A percentile compares a stretch with the other conserved stretches of the same genome.
Evolutionary conservation across 371 early-diverging fungal genomes (phyloP).

Genomic region (Mucor piriformis): DNA sequence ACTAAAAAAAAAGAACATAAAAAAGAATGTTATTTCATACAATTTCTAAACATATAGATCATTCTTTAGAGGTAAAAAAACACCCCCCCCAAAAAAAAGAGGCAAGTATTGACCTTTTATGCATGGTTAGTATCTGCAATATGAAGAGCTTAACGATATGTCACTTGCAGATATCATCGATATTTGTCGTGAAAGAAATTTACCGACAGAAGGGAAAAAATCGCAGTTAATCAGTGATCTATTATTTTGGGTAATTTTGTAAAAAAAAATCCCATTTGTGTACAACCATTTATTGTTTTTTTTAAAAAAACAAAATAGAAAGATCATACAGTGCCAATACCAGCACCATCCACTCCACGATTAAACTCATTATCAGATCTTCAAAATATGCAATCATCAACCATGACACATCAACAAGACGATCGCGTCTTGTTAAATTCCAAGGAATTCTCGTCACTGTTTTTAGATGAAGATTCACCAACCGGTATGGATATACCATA

Average conservation of each 20-base stretch:
- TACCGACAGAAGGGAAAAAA: conserved; percentile 65
- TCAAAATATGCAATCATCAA: conserved; percentile 17
- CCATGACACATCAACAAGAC: conserved; percentile 21
- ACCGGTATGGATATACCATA: conserved; percentile 60
- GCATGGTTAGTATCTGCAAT: conserved; percentile 2
- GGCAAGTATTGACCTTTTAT: background rate
- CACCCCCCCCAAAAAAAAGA: background rate
- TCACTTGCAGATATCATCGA: conserved; percentile 71
- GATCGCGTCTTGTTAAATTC: conserved; percentile 48
- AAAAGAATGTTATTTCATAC: conserved; percentile 14
- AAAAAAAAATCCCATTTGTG: background rate
- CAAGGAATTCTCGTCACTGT: conserved; percentile 53
- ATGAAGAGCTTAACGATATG: conserved; percentile 15
- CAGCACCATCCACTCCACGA: conserved; percentile 72
- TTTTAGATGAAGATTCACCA: conserved; percentile 42
- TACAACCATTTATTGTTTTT: background rate
- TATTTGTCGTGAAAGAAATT: conserved; percentile 68
- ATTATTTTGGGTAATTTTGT: conserved; percentile 60
- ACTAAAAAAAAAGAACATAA: too few species aligned
- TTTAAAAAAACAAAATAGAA: conserved; percentile 46
- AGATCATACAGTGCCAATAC: conserved; percentile 64
- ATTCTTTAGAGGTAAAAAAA: conserved; percentile 38
- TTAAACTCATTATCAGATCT: conserved; percentile 33
- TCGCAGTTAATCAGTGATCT: conserved; percentile 59
- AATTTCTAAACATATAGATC: conserved; percentile 33